phyloP scores from a whole-genome alignment of 495 filamentous ascomycete genomes.

The Aspergillus haitiensis region DNA sequence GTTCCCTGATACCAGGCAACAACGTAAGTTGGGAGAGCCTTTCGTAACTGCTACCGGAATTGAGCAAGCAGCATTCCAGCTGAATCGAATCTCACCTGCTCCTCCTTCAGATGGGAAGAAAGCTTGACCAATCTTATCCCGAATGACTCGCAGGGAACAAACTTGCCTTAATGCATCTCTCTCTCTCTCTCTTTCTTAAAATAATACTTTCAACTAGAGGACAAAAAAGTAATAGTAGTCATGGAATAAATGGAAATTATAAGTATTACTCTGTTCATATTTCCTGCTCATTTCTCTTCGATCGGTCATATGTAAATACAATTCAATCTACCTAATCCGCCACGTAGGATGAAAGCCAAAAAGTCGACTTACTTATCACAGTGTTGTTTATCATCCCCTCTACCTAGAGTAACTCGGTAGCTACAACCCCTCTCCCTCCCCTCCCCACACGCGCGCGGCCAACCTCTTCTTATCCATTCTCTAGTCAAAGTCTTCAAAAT shows the following conservation, averaged over 20 bases:
- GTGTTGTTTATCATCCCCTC: background rate
- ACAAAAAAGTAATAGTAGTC: background rate
- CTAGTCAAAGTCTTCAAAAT: background rate
- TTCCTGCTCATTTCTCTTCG: background rate
- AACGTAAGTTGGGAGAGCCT: background rate
- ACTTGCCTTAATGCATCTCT: background rate
- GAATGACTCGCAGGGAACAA: slow-evolving; percentile 13
- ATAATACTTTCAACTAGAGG: no score
- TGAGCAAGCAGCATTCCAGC: background rate
- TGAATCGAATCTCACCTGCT: background rate
- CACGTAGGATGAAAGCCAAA: slow-evolving; percentile 19
- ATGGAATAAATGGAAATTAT: background rate
- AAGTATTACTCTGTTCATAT: background rate
- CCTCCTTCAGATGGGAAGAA: slow-evolving; percentile 8
- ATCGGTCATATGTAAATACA: slow-evolving; percentile 21
- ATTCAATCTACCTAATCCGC: slow-evolving; percentile 8
- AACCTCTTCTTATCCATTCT: no score
- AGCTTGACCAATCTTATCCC: slow-evolving; percentile 26
- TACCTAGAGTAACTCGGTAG: no score
- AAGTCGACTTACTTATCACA: slow-evolving; percentile 4
- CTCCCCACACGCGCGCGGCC: no score
- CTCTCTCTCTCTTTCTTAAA: no score
- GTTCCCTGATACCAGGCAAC: background rate
- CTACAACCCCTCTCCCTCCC: no score
- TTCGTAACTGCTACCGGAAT: no score